These are phyloP conservation scores for Cryptosporidium viatorum DNA, from an alignment of 169 alveolate genomes.

Conservation along the genomic window DNA sequence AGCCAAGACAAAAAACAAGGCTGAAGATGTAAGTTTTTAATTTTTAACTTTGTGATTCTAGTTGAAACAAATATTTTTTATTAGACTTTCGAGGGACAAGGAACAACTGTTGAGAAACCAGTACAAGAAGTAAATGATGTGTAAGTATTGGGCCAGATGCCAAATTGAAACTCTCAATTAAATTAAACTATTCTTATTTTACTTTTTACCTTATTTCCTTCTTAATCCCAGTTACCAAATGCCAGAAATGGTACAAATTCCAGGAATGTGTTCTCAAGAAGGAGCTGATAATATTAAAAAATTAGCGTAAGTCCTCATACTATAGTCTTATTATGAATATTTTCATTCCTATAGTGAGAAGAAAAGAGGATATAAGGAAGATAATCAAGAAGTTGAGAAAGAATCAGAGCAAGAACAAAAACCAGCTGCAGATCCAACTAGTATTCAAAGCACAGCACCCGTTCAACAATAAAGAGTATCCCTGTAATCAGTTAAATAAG, in stretches of 20 bases:
- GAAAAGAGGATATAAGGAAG: slow-evolving; percentile 47
- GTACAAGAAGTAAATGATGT: slow-evolving; percentile 8
- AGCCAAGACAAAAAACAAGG: slow-evolving; percentile 46
- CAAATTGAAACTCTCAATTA: neutral
- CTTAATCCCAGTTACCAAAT: slow-evolving; percentile 24
- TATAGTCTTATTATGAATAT: neutral
- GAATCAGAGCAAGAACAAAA: slow-evolving; percentile 1
- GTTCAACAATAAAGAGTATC: neutral
- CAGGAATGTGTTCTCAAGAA: slow-evolving; percentile 72
- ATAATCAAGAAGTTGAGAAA: neutral
- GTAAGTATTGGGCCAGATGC: slow-evolving; percentile 5
- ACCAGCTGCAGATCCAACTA: neutral
- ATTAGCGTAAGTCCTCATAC: slow-evolving; percentile 45
- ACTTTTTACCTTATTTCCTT: neutral
- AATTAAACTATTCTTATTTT: neutral
- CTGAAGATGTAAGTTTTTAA: slow-evolving; percentile 29
- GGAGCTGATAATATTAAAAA: slow-evolving; percentile 14
- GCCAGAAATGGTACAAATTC: slow-evolving; percentile 50
- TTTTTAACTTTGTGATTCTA: neutral
- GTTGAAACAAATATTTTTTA: neutral
- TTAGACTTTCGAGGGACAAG: slow-evolving; percentile 73
- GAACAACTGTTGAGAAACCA: slow-evolving; percentile 25
- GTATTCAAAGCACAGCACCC: neutral
- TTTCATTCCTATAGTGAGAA: slow-evolving; percentile 21
- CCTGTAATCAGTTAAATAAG: no score